Conservation (phyloP, 371 early-diverging fungal genomes). For the Umbelopsis sp. region DNA sequence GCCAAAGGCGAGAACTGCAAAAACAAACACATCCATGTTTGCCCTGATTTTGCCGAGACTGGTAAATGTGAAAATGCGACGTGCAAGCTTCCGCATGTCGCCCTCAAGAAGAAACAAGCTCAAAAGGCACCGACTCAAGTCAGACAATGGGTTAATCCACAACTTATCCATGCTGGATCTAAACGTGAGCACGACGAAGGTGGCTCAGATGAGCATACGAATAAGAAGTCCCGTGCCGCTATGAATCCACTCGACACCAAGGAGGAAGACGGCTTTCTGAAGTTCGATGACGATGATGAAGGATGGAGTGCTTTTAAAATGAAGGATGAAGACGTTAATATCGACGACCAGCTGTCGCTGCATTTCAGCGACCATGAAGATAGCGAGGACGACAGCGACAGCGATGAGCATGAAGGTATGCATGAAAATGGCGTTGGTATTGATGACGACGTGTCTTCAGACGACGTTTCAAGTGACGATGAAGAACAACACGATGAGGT, state of each 20-base stretch:
- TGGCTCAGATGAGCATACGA: neutral
- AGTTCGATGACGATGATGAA: slow-evolving; percentile 26
- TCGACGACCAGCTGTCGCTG: slow-evolving; percentile 20
- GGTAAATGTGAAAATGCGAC: slow-evolving; percentile 59
- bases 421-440: slow-evolving; percentile 18
- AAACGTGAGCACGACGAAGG: neutral
- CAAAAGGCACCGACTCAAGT: slow-evolving; percentile 23
- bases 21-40: slow-evolving; percentile 61
- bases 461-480: neutral
- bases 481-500: neutral
- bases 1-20: slow-evolving; percentile 49
- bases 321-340: neutral
- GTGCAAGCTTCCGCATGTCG: slow-evolving; percentile 61
- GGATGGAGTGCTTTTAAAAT: slow-evolving; percentile 10
- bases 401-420: slow-evolving; percentile 15
- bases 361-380: slow-evolving; percentile 23
- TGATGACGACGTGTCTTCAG: slow-evolving; percentile 4
- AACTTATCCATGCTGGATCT: slow-evolving; percentile 16
- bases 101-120: slow-evolving; percentile 33
- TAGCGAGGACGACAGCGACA: slow-evolving; percentile 20
- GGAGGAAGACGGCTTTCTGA: slow-evolving; percentile 21
- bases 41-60: slow-evolving; percentile 62
- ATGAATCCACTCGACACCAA: neutral
- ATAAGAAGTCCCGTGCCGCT: neutral
- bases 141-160: slow-evolving; percentile 28